phyloP scores from a whole-genome alignment of 2,329 filamentous ascomycete species.

The Paecilomyces fulvus region DNA sequence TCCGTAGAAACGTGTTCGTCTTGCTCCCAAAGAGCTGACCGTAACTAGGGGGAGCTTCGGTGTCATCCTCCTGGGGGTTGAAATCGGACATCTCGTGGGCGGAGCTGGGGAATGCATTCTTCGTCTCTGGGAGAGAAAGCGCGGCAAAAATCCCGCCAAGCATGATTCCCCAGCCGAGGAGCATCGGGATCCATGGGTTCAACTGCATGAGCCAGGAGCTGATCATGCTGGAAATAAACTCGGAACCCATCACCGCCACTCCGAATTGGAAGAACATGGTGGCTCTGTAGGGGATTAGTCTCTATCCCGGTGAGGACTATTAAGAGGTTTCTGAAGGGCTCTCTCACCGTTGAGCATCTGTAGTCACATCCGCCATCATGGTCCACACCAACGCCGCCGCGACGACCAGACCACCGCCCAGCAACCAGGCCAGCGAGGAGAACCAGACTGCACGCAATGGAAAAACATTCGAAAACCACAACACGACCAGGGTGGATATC shows the following conservation, averaged over 20 bases:
- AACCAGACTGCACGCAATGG: conserved; percentile 42
- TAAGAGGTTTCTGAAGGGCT: conserved; percentile 8
- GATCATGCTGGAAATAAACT: conserved; percentile 30
- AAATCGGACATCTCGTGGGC: conserved; percentile 22
- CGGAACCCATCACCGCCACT: conserved; percentile 30
- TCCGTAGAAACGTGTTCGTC: conserved; percentile 6
- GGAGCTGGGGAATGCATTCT: conserved; percentile 17
- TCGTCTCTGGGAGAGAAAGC: conserved; percentile 32
- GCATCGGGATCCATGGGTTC: conserved; percentile 33
- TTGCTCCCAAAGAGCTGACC: background rate
- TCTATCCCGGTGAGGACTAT: background rate
- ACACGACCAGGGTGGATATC: conserved; percentile 23
- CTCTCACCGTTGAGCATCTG: conserved; percentile 34
- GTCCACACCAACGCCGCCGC: conserved; percentile 41
- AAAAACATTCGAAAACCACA: conserved; percentile 32
- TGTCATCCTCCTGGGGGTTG: conserved; percentile 5
- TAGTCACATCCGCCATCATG: conserved; percentile 45
- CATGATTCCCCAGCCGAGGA: conserved; percentile 26
- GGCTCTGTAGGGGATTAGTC: conserved; percentile 17
- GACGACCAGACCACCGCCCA: conserved; percentile 42
- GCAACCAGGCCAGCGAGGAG: conserved; percentile 36
- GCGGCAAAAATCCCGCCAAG: conserved; percentile 24
- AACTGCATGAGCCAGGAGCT: conserved; percentile 33
- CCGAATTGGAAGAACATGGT: conserved; percentile 34
- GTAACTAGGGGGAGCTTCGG: background rate